Base-by-base conservation (phyloP, 2,329 filamentous ascomycete species). In the Diaporthe eres region DNA sequence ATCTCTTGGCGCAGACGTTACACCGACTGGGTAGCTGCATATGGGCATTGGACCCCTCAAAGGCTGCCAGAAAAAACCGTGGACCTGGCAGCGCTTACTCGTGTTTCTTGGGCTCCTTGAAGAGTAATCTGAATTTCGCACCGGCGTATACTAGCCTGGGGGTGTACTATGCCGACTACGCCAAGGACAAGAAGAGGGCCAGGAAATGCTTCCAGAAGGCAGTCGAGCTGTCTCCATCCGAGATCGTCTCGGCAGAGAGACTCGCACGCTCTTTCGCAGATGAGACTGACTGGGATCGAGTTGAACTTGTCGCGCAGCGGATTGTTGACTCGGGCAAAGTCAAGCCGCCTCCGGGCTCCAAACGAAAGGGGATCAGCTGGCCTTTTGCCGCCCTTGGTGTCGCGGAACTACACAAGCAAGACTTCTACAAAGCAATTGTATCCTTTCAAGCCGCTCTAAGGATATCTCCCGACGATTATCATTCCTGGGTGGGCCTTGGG, bases 121-220 rank as follows among this genome's bases (percentile, higher is more conserved):
- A 96, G 83, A 94, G 92, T 72, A 95, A 98, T 80, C 90, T 97
- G 74, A 97, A 94, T 80, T 95, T 94, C 83, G 96, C 97, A 1
- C 94, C 97, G 0, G 93, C 96, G 2, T 99, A 98, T 83, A 98
- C 96, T 0, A 95, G 92, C 78, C 90, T 99, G 6, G 97, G 97
- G 22, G 88, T 96, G 10, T 99, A 94, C 85, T 99, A 98, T 81
- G 92, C 93, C 8, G 96, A 98, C 81, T 98, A 98, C 81, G 94
- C 91, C 74, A 95, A 93, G 78, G 97, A 98, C 83, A 95, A 92
- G 84, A 94, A 93, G 80, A 90, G 97, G 81, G 95, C 96, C 12
- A 90, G 94, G n/a, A 93, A 94, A 78, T 98, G 96, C 82, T 98
- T 98, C 81, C 95, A 98, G 80, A 98, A 98, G 82, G 97, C 97